A percentile compares a stretch with the other conserved stretches of the same genome.
phyloP scores from a whole-genome alignment of 75 land plant species.

The Selaginella moellendorffii region DNA sequence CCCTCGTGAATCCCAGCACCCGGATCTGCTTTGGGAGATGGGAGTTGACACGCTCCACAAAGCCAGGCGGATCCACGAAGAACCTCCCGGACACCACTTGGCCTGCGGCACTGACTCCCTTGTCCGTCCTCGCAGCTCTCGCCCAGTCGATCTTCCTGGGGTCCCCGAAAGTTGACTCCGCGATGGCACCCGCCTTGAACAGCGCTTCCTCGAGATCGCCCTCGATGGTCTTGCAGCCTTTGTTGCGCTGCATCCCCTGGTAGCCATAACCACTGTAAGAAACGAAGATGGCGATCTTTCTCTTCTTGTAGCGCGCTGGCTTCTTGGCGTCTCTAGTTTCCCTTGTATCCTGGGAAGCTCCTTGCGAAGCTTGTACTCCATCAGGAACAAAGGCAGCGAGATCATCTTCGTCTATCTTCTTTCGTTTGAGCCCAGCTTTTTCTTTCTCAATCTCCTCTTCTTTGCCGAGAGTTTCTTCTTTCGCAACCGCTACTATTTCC shows the following conservation, averaged over 20 bases:
- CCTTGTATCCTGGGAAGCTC: background rate
- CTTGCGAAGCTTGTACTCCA: background rate
- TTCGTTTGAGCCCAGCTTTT: no score
- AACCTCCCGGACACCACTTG: conserved; percentile 6
- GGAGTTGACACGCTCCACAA: background rate
- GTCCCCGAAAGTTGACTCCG: background rate
- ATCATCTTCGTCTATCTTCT: no score
- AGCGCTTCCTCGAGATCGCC: background rate
- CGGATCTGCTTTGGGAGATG: conserved; percentile 6
- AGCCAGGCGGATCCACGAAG: background rate
- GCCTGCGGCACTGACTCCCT: conserved; percentile 3
- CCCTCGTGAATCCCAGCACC: background rate
- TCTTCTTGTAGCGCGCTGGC: conserved; percentile 26
- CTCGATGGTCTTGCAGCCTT: conserved; percentile 6
- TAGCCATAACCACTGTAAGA: conserved; percentile 4
- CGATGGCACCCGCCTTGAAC: background rate
- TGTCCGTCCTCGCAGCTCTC: background rate
- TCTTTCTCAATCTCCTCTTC: background rate
- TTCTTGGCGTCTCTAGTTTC: background rate
- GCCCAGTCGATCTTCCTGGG: background rate
- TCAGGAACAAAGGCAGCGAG: no score
- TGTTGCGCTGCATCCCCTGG: background rate
- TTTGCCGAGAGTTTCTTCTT: background rate
- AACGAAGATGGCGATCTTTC: background rate
- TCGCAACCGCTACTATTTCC: background rate